phyloP scores from a whole-genome alignment of 2,329 filamentous ascomycete species.

The Chrysosporium keratinophilum region DNA sequence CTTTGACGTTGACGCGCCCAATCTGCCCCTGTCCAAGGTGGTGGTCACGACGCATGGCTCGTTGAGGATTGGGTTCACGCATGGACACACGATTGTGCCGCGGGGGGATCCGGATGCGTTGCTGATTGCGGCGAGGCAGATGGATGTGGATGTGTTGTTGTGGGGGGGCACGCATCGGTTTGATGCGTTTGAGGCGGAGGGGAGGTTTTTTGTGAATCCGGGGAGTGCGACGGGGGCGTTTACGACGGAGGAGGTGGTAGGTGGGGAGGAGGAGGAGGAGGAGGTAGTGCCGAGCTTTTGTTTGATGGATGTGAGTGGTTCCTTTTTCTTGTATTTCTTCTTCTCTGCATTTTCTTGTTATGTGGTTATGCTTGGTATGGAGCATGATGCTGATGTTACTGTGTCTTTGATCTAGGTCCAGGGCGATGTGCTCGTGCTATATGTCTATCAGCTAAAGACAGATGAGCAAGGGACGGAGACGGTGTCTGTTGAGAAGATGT shows the following conservation, averaged over 20 bases:
- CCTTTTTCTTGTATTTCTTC: neutral
- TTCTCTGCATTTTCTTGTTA: neutral
- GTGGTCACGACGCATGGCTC: slow-evolving; percentile 55
- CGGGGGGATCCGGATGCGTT: slow-evolving; percentile 58
- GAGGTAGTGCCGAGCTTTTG: slow-evolving; percentile 86
- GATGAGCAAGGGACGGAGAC: slow-evolving; percentile 67
- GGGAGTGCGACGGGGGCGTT: slow-evolving; percentile 58
- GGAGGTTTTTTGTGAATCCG: slow-evolving; percentile 61
- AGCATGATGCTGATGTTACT: neutral
- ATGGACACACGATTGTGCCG: slow-evolving; percentile 58
- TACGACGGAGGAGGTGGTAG: slow-evolving; percentile 46
- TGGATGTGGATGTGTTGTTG: slow-evolving; percentile 59
- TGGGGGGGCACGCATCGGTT: slow-evolving; percentile 58
- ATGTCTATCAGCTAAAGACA: slow-evolving; percentile 80
- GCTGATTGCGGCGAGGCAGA: slow-evolving; percentile 57
- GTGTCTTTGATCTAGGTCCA: slow-evolving; percentile 56
- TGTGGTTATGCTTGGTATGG: neutral
- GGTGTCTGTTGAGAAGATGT: slow-evolving; percentile 76
- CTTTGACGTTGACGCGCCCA: slow-evolving; percentile 58
- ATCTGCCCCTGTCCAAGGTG: slow-evolving; percentile 53
- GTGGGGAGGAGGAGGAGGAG: slow-evolving; percentile 60
- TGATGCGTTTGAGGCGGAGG: slow-evolving; percentile 62
- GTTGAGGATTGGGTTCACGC: slow-evolving; percentile 59
- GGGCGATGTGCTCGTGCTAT: slow-evolving; percentile 88
- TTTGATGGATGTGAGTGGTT: slow-evolving; percentile 75